A percentile compares a stretch with the other conserved stretches of the same genome.
Conservation (phyloP, 805 yeast genomes). For the Ogataea nakhonphanomensis region DNA sequence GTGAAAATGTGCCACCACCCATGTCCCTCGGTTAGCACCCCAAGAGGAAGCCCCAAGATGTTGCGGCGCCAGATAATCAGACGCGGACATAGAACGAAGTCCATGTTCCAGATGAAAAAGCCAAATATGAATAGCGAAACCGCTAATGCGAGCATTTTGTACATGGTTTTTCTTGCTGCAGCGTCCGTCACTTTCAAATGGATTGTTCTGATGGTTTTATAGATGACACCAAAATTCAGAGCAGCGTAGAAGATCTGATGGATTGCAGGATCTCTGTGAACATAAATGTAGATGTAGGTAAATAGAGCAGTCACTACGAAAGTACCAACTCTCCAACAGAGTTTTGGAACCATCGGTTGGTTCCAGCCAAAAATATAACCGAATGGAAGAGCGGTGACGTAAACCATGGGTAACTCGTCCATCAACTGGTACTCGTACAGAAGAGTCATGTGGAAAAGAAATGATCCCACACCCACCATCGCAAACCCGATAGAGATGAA, state of each 20-base stretch:
- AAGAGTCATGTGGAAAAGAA: conserved; percentile 96
- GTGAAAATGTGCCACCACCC: conserved; percentile 97
- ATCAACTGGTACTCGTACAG: conserved; percentile 83
- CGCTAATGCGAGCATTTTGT: conserved; percentile 28
- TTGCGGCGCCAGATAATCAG: conserved; percentile 58
- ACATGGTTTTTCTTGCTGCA: conserved; percentile 20
- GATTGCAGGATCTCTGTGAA: conserved; percentile 76
- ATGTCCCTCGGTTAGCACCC: conserved; percentile 83
- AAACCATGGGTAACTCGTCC: conserved; percentile 97
- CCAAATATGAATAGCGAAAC: conserved; percentile 59
- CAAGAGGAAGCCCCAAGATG: conserved; percentile 73
- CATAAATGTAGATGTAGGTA: conserved; percentile 64
- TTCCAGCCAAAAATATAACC: conserved; percentile 35
- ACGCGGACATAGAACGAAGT: conserved; percentile 68
- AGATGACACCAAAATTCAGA: conserved; percentile 70
- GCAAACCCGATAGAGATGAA: conserved; percentile 76
- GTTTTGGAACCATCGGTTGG: conserved; percentile 18
- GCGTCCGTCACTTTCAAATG: conserved; percentile 22
- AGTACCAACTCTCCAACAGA: conserved; percentile 28
- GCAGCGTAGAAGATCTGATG: conserved; percentile 85
- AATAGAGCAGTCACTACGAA: conserved; percentile 39
- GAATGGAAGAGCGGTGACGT: conserved; percentile 93
- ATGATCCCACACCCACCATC: conserved; percentile 87
- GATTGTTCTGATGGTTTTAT: conserved; percentile 42
- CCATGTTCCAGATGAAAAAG: conserved; percentile 84